Base-by-base conservation (phyloP, 1,284 basidiomycete species). In the Apiotrichum siamense region DNA sequence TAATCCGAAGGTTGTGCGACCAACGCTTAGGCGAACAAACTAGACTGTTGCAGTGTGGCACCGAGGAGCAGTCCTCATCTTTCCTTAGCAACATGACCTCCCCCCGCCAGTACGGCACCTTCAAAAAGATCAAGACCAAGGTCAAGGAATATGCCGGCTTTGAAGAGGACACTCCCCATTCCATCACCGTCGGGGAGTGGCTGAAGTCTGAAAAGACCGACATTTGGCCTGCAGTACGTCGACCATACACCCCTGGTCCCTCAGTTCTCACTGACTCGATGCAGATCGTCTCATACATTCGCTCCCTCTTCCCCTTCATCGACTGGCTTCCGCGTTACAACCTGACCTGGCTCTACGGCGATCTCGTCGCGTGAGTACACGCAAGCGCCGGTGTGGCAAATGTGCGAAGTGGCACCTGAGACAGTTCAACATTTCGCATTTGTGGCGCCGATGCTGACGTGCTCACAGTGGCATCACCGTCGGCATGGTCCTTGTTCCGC, bases 401-500 rank as follows among this genome's bases (percentile, higher is more conserved):
- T n/a, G 12, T 21, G 9, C 20, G 5, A n/a, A 21, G n/a, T 38
- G 11, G 13, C 25, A 13, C 9, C 31, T 24, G 2, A 18, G 7
- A 33, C 15, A 21, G 15, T 18, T 23, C 17, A 20, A 24, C 25
- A 24, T 24, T n/a, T 17, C 18, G 23, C 23, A 18, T 17, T n/a
- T n/a, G n/a, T n/a, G n/a, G n/a, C n/a, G n/a, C n/a, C n/a, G n/a
- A n/a, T n/a, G 36, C 52, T 52, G 49, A 50, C 46, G 18, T 48
- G 29, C 31, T 40, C 24, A 33, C 54, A 74, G 72, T 48, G 77
- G 90, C 49, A 74, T 94, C 41, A 96, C 91, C 0, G 89, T 94
- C 55, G 91, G 91, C 33, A 84, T 92, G 61, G 91, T 96, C 7
- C 77, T 92, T 24, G 88, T 94, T 10, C 91, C 91, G 0, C 91